A percentile compares a stretch with the other conserved stretches of the same genome.
Conservation (phyloP, 1,139 yeast genomes). For the Candida mesenterica region DNA sequence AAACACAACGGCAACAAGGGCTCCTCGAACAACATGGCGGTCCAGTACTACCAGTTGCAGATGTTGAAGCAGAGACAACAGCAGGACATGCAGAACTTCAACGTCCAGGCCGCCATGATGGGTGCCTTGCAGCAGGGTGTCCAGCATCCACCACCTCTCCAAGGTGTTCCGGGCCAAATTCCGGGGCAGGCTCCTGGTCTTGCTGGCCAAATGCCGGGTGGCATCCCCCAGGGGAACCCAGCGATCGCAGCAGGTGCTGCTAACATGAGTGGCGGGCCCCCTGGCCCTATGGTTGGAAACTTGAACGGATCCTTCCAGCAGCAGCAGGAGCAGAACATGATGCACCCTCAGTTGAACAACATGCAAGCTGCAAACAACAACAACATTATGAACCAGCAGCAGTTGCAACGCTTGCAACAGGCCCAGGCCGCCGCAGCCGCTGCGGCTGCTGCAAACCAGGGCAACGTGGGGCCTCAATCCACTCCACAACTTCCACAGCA, state of each 20-base stretch:
- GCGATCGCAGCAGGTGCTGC: slow-evolving; percentile 3
- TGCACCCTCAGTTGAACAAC: slow-evolving; percentile 5
- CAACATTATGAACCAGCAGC: slow-evolving; percentile 7
- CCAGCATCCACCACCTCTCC: not conserved
- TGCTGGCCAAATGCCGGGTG: not conserved
- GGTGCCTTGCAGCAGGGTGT: slow-evolving; percentile 14
- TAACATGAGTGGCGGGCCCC: slow-evolving; percentile 3
- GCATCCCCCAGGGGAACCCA: slow-evolving; percentile 1
- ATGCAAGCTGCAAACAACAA: not conserved
- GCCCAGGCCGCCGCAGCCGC: slow-evolving; percentile 12
- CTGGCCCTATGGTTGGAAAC: slow-evolving; percentile 3
- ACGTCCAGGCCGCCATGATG: slow-evolving; percentile 26
- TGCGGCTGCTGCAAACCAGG: slow-evolving; percentile 7
- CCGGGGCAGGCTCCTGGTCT: not conserved
- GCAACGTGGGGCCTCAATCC: no score
- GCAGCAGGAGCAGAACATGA: slow-evolving; percentile 6
- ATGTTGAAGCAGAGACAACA: slow-evolving; percentile 63
- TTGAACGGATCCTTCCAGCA: slow-evolving; percentile 1
- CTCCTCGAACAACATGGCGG: slow-evolving; percentile 59
- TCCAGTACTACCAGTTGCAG: slow-evolving; percentile 71
- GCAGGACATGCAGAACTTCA: slow-evolving; percentile 45
- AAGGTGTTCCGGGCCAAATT: not conserved
- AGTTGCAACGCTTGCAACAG: slow-evolving; percentile 8
- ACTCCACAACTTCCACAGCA: slow-evolving; percentile 11
- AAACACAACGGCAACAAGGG: slow-evolving; percentile 34